phyloP scores from a whole-genome alignment of 2,329 filamentous ascomycete species.

The Ophiostoma piceae region DNA sequence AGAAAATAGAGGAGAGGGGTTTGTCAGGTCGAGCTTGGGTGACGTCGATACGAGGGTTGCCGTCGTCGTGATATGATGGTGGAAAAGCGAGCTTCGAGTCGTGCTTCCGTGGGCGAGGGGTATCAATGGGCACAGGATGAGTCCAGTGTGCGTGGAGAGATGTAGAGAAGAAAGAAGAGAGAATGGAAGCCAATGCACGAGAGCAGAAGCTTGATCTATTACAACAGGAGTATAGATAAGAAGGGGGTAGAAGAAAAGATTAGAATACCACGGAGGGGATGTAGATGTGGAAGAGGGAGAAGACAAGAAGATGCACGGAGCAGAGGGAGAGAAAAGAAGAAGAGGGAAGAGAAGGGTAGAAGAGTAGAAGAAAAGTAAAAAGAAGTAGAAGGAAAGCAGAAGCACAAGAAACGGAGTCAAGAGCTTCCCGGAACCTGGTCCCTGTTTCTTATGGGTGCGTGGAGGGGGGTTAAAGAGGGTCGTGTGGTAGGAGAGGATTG shows the following conservation, averaged over 20 bases:
- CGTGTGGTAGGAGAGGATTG: background rate
- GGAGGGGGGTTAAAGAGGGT: background rate
- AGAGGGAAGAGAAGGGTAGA: constrained; percentile 9
- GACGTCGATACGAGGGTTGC: background rate
- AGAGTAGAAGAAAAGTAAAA: constrained; percentile 8
- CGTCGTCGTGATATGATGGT: background rate
- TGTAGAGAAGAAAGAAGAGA: background rate
- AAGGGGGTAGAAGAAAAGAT: constrained; percentile 2
- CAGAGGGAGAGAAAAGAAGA: constrained; percentile 7
- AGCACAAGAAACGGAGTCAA: constrained; percentile 14
- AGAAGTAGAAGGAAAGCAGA: constrained; percentile 10
- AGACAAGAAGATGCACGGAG: background rate
- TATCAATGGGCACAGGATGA: constrained; percentile 21
- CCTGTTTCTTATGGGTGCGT: background rate
- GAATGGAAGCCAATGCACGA: constrained; percentile 15
- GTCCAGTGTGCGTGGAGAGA: background rate
- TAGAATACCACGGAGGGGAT: background rate
- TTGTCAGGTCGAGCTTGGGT: constrained; percentile 12
- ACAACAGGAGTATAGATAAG: constrained; percentile 15
- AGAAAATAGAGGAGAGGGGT: background rate
- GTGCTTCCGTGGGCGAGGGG: constrained; percentile 17
- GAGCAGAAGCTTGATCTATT: constrained; percentile 17
- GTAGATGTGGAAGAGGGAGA: background rate
- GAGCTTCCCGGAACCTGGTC: constrained; percentile 10
- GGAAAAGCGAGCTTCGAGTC: background rate